Conservation (phyloP, 2,329 filamentous ascomycete genomes). For the Cytospora leucostoma region DNA sequence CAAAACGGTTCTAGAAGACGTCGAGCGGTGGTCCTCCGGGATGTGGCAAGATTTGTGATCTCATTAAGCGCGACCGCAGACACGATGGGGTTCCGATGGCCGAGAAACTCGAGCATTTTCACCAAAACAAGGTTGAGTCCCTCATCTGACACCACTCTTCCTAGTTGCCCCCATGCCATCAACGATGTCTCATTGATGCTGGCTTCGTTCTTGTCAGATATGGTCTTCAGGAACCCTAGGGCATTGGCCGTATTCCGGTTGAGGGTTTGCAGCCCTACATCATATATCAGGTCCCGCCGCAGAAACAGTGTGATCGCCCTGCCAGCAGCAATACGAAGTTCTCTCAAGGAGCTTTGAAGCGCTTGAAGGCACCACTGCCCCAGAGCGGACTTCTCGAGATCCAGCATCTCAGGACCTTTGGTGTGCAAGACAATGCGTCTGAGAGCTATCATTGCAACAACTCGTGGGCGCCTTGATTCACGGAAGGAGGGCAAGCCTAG, state of each 20-base stretch:
- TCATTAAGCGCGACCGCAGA: constrained; percentile 83
- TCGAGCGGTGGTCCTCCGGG: constrained; percentile 61
- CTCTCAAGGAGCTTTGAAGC: constrained; percentile 79
- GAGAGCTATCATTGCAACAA: constrained; percentile 72
- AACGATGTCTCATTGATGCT: constrained; percentile 81
- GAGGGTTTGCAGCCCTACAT: constrained; percentile 40
- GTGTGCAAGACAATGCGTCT: constrained; percentile 71
- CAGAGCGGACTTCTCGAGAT: constrained; percentile 66
- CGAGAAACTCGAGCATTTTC: constrained; percentile 82
- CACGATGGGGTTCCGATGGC: constrained; percentile 77
- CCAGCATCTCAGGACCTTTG: constrained; percentile 57
- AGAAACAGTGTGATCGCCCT: constrained; percentile 40
- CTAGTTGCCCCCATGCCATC: constrained; percentile 82
- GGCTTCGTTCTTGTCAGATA: constrained; percentile 69
- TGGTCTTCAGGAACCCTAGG: constrained; percentile 68
- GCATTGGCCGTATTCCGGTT: constrained; percentile 68
- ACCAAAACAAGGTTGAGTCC: constrained; percentile 86
- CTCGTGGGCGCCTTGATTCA: constrained; percentile 60
- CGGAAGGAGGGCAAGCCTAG: constrained; percentile 48
- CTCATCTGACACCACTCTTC: constrained; percentile 73
- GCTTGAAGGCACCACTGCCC: constrained; percentile 83
- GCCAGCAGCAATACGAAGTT: constrained; percentile 80
- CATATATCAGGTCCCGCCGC: constrained; percentile 8
- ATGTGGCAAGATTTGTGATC: constrained; percentile 70
- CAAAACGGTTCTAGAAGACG: constrained; percentile 85